These are phyloP conservation scores for Aspergillus sp. DNA, from an alignment of 2,329 filamentous ascomycete genomes.

Conservation along the genomic window DNA sequence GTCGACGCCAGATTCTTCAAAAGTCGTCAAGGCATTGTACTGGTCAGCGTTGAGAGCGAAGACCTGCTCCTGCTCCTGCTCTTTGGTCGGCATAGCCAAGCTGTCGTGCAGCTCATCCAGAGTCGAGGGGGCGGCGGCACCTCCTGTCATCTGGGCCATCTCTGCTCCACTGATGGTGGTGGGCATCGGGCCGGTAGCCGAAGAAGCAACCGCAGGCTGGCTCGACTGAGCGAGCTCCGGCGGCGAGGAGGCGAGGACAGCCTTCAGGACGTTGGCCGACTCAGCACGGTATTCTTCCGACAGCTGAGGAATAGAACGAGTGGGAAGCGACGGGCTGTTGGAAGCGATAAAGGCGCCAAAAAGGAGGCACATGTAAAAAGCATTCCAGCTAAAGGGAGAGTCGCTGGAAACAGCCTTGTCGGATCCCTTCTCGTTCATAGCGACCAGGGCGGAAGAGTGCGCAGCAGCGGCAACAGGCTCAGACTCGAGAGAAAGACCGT, in stretches of 20 bases:
- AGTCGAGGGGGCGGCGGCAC: constrained; percentile 26
- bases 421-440: constrained; percentile 34
- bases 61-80: constrained; percentile 82
- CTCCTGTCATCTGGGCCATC: constrained; percentile 35
- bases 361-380: constrained; percentile 89
- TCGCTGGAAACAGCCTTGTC: constrained; percentile 53
- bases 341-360: constrained; percentile 95
- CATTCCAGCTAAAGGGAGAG: constrained; percentile 63
- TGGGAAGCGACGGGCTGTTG: constrained; percentile 61
- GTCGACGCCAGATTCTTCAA: constrained; percentile 48
- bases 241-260: constrained; percentile 40
- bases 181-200: constrained; percentile 20
- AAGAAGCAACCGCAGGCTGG: constrained; percentile 19
- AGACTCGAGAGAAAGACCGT: constrained; percentile 48
- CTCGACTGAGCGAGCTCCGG: constrained; percentile 47
- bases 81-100: constrained; percentile 70
- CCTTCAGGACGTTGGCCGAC: constrained; percentile 44
- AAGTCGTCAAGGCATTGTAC: constrained; percentile 78
- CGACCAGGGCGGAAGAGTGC: constrained; percentile 23
- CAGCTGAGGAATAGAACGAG: constrained; percentile 51
- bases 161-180: constrained; percentile 33
- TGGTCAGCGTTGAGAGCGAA: constrained; percentile 82
- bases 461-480: constrained; percentile 30
- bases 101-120: constrained; percentile 64
- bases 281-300: constrained; percentile 45